phyloP scores from a whole-genome alignment of 208 protist species.

The Acanthamoeba healyi region DNA sequence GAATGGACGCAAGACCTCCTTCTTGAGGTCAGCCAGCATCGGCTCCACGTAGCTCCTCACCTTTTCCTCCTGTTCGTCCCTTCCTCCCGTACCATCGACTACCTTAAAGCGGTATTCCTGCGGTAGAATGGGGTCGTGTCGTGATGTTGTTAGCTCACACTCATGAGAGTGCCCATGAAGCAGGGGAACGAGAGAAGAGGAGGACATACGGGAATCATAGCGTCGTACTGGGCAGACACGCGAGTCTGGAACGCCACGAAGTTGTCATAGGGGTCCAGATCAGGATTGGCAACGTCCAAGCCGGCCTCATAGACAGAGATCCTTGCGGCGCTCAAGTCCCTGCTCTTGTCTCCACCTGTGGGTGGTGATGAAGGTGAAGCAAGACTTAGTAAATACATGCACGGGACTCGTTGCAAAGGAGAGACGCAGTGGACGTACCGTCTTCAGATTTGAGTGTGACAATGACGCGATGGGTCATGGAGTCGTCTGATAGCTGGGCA shows the following conservation, averaged over 20 bases:
- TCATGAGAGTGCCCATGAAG: neutral
- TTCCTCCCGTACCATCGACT: neutral
- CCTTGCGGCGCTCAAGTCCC: constrained; percentile 20
- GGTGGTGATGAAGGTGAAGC: neutral
- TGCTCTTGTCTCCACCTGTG: constrained; percentile 40
- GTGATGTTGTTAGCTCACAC: neutral
- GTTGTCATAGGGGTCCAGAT: constrained; percentile 69
- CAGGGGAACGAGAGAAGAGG: neutral
- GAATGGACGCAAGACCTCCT: constrained; percentile 37
- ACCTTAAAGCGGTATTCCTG: constrained; percentile 51
- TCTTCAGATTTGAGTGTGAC: constrained; percentile 52
- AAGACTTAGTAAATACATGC: neutral
- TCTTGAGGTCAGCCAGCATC: constrained; percentile 49
- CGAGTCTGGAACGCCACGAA: constrained; percentile 75
- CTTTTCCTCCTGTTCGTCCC: constrained; percentile 59
- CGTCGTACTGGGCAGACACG: constrained; percentile 51
- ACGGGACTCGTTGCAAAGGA: neutral
- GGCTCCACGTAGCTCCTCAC: constrained; percentile 55
- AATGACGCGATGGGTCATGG: constrained; percentile 66
- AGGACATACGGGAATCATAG: constrained; percentile 15
- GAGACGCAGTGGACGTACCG: neutral
- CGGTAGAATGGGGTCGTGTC: too few relatives aligned
- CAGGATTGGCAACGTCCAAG: constrained; percentile 72
- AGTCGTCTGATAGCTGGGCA: constrained; percentile 66
- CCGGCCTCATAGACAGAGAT: constrained; percentile 74